Conservation (phyloP, 78 protist species). For the Speleostelium caveatum region DNA sequence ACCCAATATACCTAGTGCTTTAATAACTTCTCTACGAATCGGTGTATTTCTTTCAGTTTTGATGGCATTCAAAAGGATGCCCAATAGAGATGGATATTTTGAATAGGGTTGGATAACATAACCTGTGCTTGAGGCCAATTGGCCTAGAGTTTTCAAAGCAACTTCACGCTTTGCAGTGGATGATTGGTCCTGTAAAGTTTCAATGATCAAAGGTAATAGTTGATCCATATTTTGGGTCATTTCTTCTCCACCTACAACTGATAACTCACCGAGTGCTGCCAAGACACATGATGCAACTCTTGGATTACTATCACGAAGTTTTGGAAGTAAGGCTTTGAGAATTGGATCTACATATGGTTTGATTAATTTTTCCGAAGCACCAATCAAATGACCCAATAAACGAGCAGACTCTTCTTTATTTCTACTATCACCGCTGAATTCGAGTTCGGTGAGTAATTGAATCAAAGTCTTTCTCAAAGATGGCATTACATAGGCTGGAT, state of each 20-base stretch:
- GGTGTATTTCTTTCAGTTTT: constrained; percentile 66
- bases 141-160: constrained; percentile 93
- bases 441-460: constrained; percentile 94
- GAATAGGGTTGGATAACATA: constrained; percentile 90
- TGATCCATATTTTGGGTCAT: constrained; percentile 80
- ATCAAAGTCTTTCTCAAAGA: constrained; percentile 93
- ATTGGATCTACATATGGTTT: constrained; percentile 93
- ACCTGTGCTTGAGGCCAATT: constrained; percentile 92
- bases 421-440: constrained; percentile 78
- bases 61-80: constrained; percentile 74
- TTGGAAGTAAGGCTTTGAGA: constrained; percentile 86
- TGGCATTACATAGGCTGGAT: constrained; percentile 97
- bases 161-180: constrained; percentile 68
- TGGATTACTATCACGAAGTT: constrained; percentile 46
- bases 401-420: constrained; percentile 83
- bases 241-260: constrained; percentile 88
- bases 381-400: constrained; percentile 88
- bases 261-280: constrained; percentile 92
- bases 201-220: constrained; percentile 92
- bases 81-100: constrained; percentile 89
- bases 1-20: constrained; percentile 97
- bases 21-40: constrained; percentile 82
- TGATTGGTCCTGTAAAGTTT: constrained; percentile 90
- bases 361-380: constrained; percentile 80
- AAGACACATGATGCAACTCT: constrained; percentile 82